Base-by-base conservation (phyloP, 495 filamentous ascomycete species). In the Aspergillus olivimuriae region DNA sequence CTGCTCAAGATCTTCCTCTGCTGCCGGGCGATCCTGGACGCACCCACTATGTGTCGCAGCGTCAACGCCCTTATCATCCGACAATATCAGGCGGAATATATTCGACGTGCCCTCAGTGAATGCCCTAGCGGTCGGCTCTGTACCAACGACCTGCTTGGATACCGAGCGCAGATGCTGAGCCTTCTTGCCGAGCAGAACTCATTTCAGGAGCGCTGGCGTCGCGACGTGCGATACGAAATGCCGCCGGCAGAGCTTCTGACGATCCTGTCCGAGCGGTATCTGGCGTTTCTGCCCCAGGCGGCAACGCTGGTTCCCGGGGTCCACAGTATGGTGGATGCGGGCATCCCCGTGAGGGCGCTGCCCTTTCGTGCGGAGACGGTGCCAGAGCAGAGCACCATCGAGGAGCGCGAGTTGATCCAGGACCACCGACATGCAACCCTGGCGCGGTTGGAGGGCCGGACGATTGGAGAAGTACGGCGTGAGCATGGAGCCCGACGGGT, bases 191-290 rank as follows among this genome's bases (percentile, higher is more conserved):
- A 67, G 4, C n/a, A 28, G 1, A 63, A 56, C 4, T 20, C 34
- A 0, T 68, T 60, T 30, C 45, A 34, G 26, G 30, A 47, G 34
- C 65, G 64, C 41, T 72, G 68, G 68, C 18, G 23, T n/a, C 22
- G 22, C 6, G 47, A 61, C 9, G 47, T 55, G 14, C 39, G 55
- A 2, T 64, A 64, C 21, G 36, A 55, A 4, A 42, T 56, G 33
- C 55, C 66, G 8, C 51, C 61, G 0, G 31, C 33, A 2, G 50
- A 65, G 28, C 30, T 60, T 11, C 47, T 69, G n/a, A 37, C 50
- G 0, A n/a, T 56, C 5, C 45, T 62, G 18, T 63, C 65, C 1
- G 62, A 70, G 51, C 68, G 61, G 28, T 72, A 65, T 39, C 50
- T 65, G 33, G 36, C 56, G 0, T 40, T 60, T 4, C 14, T 43